Percentiles rank a stretch among this genome's conserved stretches.
phyloP scores from a whole-genome alignment of 495 filamentous ascomycete genomes.

The Hyaloscypha variabilis region DNA sequence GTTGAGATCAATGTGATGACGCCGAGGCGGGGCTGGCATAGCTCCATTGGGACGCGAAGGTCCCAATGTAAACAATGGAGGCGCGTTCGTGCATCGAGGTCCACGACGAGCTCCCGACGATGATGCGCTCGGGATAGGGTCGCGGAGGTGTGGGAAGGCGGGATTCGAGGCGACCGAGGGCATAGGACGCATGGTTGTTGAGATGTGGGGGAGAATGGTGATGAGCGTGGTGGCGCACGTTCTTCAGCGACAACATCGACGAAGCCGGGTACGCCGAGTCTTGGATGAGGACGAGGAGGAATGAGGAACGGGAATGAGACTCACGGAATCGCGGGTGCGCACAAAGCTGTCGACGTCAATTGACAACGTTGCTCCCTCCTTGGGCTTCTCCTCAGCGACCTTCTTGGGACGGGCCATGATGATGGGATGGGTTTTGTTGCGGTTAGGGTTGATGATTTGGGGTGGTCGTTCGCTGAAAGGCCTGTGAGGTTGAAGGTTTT shows the following conservation, averaged over 20 bases:
- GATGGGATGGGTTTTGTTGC: slow-evolving; percentile 26
- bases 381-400: slow-evolving; percentile 42
- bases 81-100: slow-evolving; percentile 22
- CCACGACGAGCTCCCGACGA: slow-evolving; percentile 1
- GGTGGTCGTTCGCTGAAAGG: not conserved
- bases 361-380: slow-evolving; percentile 40
- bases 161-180: slow-evolving; percentile 9
- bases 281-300: slow-evolving; percentile 29
- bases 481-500: not conserved
- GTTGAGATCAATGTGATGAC: slow-evolving; percentile 4
- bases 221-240: slow-evolving; percentile 15
- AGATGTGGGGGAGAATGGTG: slow-evolving; percentile 31
- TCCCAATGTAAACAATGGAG: slow-evolving; percentile 31
- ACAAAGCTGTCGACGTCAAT: slow-evolving; percentile 65
- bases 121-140: slow-evolving; percentile 19
- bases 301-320: slow-evolving; percentile 35
- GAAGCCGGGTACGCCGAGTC: slow-evolving; percentile 17
- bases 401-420: slow-evolving; percentile 53
- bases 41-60: slow-evolving; percentile 15
- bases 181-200: slow-evolving; percentile 26
- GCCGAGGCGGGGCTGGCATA: slow-evolving; percentile 14
- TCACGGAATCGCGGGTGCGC: slow-evolving; percentile 66
- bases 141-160: slow-evolving; percentile 21
- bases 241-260: slow-evolving; percentile 7
- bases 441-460: slow-evolving; percentile 12